Conservation (phyloP, 768 basidiomycete species). For the Phlebiopsis flavidoalba region DNA sequence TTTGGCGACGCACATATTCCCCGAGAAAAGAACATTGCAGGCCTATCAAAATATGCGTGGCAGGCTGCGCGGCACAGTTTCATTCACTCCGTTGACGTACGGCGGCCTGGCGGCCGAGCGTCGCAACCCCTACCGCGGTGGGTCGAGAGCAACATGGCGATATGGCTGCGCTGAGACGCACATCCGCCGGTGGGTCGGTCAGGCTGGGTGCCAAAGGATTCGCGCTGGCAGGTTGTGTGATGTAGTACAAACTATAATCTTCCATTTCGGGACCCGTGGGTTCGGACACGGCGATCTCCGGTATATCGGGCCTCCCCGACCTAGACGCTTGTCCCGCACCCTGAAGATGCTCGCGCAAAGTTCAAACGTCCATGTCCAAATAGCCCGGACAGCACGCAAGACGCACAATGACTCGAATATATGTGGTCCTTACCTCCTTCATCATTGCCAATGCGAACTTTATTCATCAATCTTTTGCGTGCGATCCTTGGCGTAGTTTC, state of each 20-base stretch:
- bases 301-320: not conserved
- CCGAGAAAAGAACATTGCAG: no score
- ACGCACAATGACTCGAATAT: no score
- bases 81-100: not conserved
- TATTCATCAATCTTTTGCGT: no score
- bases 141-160: not conserved
- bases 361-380: conserved; percentile 3
- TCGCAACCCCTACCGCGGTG: no score
- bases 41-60: no score
- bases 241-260: not conserved
- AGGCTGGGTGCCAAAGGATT: not conserved
- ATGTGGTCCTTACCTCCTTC: no score
- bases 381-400: no score
- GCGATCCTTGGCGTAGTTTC: no score
- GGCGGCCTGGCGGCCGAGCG: no score
- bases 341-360: conserved; percentile 7
- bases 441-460: no score
- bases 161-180: no score
- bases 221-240: not conserved
- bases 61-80: not conserved
- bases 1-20: no score
- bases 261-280: not conserved
- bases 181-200: not conserved
- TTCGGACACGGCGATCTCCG: not conserved
- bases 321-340: not conserved